Base-by-base conservation (phyloP, 2,329 filamentous ascomycete genomes). In the Pseudocercospora eumusae region DNA sequence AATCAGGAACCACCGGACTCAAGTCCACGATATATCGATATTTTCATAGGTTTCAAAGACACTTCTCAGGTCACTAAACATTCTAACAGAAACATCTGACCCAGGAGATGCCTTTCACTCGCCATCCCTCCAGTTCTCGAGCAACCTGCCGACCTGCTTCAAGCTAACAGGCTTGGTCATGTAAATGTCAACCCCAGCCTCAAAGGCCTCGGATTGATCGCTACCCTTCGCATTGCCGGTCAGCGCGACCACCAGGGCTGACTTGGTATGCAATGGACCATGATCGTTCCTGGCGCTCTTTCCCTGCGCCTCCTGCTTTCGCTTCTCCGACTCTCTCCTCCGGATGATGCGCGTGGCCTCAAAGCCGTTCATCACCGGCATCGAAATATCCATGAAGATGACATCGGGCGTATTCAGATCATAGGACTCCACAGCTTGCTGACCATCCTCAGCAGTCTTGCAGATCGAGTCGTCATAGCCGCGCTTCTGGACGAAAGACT, bases 331-430 rank as follows among this genome's bases (percentile, higher is more conserved):
- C 65, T 56, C 58, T 64, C 62, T 10, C 53, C 60, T 62, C 74
- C 74, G 27, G 71, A 62, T 4, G 60, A 54, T 8, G 73, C 66
- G 60, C 15, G 73, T 73, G 8, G 73, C 69, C 27, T 69, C 66
- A 40, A 69, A 68, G 11, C 74, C 73, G 40, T 75, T 71, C 71
- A 75, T 74, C 21, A 74, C 64, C 1, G 74, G 74, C 74, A 75
- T 75, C 13, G 63, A 67, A 11, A 75, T 68, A 49, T 75, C 82
- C 80, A 84, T 84, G 21, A 83, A 77, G 2, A 84, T 77, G 45
- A 82, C 76, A 42, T 78, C 77, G 54, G 78, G 79, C 0, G 73
- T 67, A 7, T 73, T 71, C 67, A 66, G 50, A 2, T 76, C 71
- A 53, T 78, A 80, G 21, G 71, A 70, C 7, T 79, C 70, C 0